Conservation (phyloP, 441 rosid species). For the Monsonia emarginata region DNA sequence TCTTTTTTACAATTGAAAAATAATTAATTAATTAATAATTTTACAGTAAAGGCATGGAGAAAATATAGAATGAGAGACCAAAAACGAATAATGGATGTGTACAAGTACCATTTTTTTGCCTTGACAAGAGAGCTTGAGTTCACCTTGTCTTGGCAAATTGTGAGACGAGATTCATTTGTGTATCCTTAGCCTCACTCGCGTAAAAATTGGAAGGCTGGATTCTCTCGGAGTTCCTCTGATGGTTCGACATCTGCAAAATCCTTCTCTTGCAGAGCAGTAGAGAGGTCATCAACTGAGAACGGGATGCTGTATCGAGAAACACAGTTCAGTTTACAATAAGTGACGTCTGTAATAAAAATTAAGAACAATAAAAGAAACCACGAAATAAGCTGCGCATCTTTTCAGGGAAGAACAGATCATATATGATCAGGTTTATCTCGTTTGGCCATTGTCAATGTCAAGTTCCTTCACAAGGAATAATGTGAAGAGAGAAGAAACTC, state of each 20-base stretch:
- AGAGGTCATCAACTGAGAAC: conserved; percentile 82
- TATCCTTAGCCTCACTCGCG: conserved; percentile 35
- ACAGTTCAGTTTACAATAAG: conserved; percentile 12
- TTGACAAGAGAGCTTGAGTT: conserved; percentile 13
- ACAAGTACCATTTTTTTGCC: conserved; percentile 15
- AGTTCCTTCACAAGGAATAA: too few species aligned
- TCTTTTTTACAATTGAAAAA: too few species aligned
- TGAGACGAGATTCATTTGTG: too few species aligned
- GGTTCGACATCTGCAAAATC: conserved; percentile 79
- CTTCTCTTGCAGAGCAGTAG: conserved; percentile 67
- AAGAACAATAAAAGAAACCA: too few species aligned
- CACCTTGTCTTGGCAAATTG: too few species aligned
- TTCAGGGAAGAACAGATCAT: neutral
- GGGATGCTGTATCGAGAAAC: conserved; percentile 68
- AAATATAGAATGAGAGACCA: conserved; percentile 10
- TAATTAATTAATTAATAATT: conserved; percentile 32
- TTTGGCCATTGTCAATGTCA: too few species aligned
- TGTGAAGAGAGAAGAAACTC: conserved; percentile 18
- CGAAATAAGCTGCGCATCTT: neutral
- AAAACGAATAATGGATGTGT: conserved; percentile 27
- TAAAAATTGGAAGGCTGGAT: conserved; percentile 85
- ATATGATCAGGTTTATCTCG: too few species aligned
- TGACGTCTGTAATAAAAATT: neutral
- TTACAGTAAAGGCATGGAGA: conserved; percentile 25
- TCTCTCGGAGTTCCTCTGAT: conserved; percentile 76